phyloP scores from a whole-genome alignment of 2,329 filamentous ascomycete species.

The Fusarium siculi region DNA sequence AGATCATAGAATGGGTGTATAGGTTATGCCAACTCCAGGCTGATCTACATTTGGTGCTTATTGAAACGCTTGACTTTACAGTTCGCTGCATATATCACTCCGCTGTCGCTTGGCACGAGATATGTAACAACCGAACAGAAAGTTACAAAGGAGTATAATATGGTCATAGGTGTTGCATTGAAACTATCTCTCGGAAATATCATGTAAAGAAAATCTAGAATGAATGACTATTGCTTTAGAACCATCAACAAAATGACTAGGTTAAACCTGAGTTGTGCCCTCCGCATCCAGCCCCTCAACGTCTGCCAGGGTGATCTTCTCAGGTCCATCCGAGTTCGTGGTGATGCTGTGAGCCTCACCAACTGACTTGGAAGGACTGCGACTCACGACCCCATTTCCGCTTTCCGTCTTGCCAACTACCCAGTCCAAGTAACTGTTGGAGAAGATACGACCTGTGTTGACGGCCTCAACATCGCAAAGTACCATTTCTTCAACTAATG shows the following conservation, averaged over 20 bases:
- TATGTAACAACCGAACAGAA: not conserved
- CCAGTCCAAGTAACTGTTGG: not conserved
- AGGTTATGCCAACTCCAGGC: not conserved
- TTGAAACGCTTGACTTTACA: no score
- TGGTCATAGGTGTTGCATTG: not conserved
- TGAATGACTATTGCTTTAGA: not conserved
- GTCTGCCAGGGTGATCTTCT: not conserved
- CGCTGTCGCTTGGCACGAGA: no score
- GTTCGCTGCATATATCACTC: no score
- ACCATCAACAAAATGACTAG: not conserved
- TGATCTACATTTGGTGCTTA: not conserved
- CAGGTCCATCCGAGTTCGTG: not conserved
- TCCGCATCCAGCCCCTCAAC: not conserved
- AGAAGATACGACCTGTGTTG: not conserved
- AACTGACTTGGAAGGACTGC: not conserved
- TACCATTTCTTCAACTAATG: not conserved
- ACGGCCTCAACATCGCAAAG: not conserved
- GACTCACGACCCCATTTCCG: not conserved
- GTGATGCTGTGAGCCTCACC: not conserved
- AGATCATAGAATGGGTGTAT: not conserved
- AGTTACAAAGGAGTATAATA: not conserved
- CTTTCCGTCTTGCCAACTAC: not conserved
- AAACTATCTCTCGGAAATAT: no score
- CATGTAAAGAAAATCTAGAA: no score
- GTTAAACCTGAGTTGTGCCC: not conserved